phyloP scores from a whole-genome alignment of 2,329 filamentous ascomycete species.

The Ceratocystis harringtonii region DNA sequence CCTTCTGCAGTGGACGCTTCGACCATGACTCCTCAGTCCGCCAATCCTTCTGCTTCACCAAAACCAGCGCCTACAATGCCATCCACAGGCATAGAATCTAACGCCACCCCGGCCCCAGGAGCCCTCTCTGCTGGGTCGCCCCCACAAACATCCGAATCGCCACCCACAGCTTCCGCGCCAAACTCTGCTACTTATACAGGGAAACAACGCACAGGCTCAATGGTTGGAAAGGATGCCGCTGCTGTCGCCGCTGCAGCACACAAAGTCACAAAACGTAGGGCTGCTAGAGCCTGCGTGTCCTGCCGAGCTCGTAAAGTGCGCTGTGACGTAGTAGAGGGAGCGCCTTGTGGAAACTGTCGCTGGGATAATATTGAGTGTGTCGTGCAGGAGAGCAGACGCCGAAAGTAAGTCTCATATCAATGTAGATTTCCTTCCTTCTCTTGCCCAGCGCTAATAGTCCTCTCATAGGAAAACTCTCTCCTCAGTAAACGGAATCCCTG shows the following conservation, averaged over 20 bases:
- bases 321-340: slow-evolving; percentile 82
- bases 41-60: not conserved
- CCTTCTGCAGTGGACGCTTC: not conserved
- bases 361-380: slow-evolving; percentile 66
- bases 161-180: not conserved
- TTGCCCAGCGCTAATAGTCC: not conserved
- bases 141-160: not conserved
- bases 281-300: slow-evolving; percentile 80
- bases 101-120: not conserved
- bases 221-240: slow-evolving; percentile 23
- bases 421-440: not conserved
- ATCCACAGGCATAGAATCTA: not conserved
- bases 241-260: slow-evolving; percentile 24
- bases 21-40: not conserved
- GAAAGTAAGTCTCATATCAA: slow-evolving; percentile 51
- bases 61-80: not conserved
- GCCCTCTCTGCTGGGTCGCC: not conserved
- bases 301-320: slow-evolving; percentile 82
- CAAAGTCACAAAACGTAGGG: slow-evolving; percentile 58
- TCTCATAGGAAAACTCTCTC: slow-evolving; percentile 9
- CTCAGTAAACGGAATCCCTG: slow-evolving; percentile 9
- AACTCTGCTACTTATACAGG: not conserved
- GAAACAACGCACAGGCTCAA: slow-evolving; percentile 10
- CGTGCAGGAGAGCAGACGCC: slow-evolving; percentile 66
- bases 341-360: slow-evolving; percentile 76